These are phyloP conservation scores for Zygosaccharomyces rouxii DNA, from an alignment of 805 yeast genomes.

Conservation along the genomic window DNA sequence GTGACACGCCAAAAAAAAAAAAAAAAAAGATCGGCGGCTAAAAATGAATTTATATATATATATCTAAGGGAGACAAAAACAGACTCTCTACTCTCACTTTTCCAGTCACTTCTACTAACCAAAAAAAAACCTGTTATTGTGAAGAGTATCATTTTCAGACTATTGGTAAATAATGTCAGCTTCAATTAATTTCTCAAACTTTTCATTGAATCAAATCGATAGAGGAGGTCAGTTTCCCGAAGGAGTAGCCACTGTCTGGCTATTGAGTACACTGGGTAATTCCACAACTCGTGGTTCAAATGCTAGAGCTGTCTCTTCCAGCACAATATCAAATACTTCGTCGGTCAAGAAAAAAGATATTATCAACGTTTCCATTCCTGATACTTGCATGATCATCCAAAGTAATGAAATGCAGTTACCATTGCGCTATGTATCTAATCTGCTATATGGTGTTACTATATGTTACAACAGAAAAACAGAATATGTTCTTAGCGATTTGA, in stretches of 20 bases:
- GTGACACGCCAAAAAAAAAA: background rate
- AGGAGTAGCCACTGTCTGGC: constrained; percentile 32
- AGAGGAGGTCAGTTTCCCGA: constrained; percentile 5
- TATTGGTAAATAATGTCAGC: constrained; percentile 3
- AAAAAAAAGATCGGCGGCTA: constrained; percentile 3
- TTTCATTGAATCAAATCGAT: constrained; percentile 1
- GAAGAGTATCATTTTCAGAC: background rate
- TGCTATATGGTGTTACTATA: constrained; percentile 32
- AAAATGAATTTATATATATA: background rate
- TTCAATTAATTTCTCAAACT: constrained; percentile 7
- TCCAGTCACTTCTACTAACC: background rate
- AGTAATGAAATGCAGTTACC: constrained; percentile 20
- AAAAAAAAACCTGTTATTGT: too few species aligned
- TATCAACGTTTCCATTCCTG: constrained; percentile 30
- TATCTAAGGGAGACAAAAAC: background rate
- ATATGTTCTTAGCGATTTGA: constrained; percentile 29
- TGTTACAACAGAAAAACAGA: constrained; percentile 33
- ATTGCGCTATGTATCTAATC: constrained; percentile 28
- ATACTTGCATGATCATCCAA: constrained; percentile 28
- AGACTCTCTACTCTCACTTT: background rate
- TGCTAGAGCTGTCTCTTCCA: background rate
- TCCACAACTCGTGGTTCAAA: background rate
- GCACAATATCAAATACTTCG: constrained; percentile 4
- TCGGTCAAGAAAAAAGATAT: constrained; percentile 31
- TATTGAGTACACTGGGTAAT: constrained; percentile 29